Evolutionary conservation across 306 rosid species (phyloP).

Genomic region (Fragaria iinumae): DNA sequence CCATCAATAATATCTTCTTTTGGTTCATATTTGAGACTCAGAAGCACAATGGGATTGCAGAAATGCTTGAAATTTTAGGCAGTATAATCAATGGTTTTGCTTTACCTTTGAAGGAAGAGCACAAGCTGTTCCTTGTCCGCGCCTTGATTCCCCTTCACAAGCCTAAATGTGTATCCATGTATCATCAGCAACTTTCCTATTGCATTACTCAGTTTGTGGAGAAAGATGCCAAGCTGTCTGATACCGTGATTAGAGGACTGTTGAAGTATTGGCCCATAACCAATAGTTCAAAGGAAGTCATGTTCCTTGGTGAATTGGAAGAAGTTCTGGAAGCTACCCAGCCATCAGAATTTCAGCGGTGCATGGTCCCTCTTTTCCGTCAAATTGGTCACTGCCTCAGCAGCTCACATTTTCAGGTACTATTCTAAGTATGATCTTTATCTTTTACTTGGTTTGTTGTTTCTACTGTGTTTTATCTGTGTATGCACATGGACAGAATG

Average conservation of each 20-base stretch:
- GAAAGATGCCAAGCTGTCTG: conserved; percentile 64
- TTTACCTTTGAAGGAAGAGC: conserved; percentile 71
- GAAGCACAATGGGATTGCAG: conserved; percentile 59
- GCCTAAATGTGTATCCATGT: conserved; percentile 55
- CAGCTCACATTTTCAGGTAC: conserved; percentile 71
- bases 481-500: neutral
- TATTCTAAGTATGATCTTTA: neutral
- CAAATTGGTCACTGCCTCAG: conserved; percentile 54
- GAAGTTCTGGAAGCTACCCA: conserved; percentile 61
- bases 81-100: conserved; percentile 66
- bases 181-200: conserved; percentile 61
- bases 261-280: conserved; percentile 61
- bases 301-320: conserved; percentile 66
- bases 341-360: conserved; percentile 57
- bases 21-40: conserved; percentile 62
- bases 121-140: conserved; percentile 61
- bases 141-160: conserved; percentile 66
- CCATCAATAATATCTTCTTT: conserved; percentile 59
- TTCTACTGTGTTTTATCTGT: neutral
- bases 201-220: conserved; percentile 63
- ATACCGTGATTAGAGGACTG: conserved; percentile 57
- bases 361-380: conserved; percentile 56
- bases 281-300: conserved; percentile 64
- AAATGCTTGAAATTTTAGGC: conserved; percentile 62
- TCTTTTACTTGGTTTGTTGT: conserved; percentile 5